phyloP scores from a whole-genome alignment of 2,329 filamentous ascomycete genomes.

The Penicillium occitanis region DNA sequence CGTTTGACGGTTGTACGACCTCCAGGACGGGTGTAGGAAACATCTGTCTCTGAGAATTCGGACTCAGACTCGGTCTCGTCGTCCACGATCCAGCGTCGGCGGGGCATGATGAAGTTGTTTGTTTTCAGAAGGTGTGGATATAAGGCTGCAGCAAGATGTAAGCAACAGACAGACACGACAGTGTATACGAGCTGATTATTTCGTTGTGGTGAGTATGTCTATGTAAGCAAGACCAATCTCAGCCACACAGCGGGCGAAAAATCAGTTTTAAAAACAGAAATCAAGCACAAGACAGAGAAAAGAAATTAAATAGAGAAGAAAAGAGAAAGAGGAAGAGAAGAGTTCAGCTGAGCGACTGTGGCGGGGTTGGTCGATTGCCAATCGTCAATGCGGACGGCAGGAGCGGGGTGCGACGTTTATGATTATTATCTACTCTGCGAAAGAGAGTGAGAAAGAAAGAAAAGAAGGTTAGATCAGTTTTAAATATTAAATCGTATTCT shows the following conservation, averaged over 20 bases:
- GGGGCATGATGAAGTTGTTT: slow-evolving; percentile 15
- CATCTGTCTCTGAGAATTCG: slow-evolving; percentile 35
- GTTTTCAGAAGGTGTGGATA: background rate
- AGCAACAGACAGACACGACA: background rate
- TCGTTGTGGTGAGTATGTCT: background rate
- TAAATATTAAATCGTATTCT: background rate
- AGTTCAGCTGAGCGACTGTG: slow-evolving; percentile 18
- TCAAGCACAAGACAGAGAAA: background rate
- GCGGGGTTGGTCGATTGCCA: slow-evolving; percentile 10
- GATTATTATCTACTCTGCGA: background rate
- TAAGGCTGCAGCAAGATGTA: background rate
- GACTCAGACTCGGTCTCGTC: slow-evolving; percentile 14
- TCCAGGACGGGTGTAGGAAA: slow-evolving; percentile 31
- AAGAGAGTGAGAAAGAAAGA: background rate
- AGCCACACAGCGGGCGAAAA: background rate
- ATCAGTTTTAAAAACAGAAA: background rate
- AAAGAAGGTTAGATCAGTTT: background rate
- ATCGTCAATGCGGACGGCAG: slow-evolving; percentile 13
- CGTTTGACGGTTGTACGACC: slow-evolving; percentile 27
- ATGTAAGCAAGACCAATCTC: background rate
- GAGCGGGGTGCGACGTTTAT: slow-evolving; percentile 11
- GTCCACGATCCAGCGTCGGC: background rate
- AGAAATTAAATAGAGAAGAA: background rate
- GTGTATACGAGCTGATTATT: background rate
- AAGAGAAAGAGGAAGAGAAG: background rate